These are phyloP conservation scores for Trapa incisa DNA, from an alignment of 345 rosid species.

Conservation along the genomic window DNA sequence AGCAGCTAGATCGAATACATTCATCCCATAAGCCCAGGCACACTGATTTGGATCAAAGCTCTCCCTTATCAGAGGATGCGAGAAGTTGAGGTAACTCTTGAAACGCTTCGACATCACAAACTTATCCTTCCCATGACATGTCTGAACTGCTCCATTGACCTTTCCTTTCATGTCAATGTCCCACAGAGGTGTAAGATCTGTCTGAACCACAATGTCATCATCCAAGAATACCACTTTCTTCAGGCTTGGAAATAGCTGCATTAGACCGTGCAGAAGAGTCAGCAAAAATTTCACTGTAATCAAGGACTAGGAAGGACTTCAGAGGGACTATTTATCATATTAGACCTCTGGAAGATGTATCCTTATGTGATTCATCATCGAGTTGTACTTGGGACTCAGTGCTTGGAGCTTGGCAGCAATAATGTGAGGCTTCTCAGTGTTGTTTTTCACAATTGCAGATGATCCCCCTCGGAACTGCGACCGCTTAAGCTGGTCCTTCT, in stretches of 20 bases:
- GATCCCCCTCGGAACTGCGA: conserved; percentile 90
- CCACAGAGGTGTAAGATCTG: conserved; percentile 90
- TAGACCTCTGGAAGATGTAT: conserved; percentile 88
- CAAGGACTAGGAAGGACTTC: background rate
- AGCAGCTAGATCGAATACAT: conserved; percentile 69
- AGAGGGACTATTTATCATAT: background rate
- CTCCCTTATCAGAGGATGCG: conserved; percentile 54
- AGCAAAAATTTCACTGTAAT: background rate
- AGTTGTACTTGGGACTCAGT: conserved; percentile 87
- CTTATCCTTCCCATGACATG: conserved; percentile 69
- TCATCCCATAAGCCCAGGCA: conserved; percentile 99
- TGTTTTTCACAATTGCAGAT: conserved; percentile 62
- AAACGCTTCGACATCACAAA: conserved; percentile 79
- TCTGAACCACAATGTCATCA: conserved; percentile 87
- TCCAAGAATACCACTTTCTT: conserved; percentile 85
- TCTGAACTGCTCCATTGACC: conserved; percentile 90
- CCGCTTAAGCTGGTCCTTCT: conserved; percentile 79
- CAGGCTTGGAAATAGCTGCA: conserved; percentile 84
- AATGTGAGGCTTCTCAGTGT: conserved; percentile 55
- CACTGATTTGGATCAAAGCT: conserved; percentile 70
- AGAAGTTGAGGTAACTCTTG: conserved; percentile 83
- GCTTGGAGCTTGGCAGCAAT: conserved; percentile 91
- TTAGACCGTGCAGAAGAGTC: background rate
- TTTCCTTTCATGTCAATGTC: conserved; percentile 84
- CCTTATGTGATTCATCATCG: conserved; percentile 87